Evolutionary conservation across 225 moss, liverwort and hornwort species (phyloP).

Genomic region (Polytrichum formosum): DNA sequence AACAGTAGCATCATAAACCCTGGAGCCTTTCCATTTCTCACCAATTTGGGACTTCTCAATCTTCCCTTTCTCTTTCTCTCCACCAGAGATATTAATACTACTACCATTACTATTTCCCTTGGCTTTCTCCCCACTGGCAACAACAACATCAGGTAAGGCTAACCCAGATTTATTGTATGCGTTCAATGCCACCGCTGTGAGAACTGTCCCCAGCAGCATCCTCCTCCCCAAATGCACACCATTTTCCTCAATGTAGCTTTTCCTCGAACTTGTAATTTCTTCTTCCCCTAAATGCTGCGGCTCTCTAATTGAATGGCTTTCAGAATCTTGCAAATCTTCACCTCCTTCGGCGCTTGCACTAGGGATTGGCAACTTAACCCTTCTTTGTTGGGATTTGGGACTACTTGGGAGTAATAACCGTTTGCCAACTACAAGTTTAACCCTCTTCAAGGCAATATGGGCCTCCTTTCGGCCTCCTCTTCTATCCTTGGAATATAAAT

Average conservation of each 20-base stretch:
- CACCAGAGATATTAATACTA: not conserved
- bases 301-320: not conserved
- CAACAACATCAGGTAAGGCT: slow-evolving; percentile 32
- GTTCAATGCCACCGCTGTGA: slow-evolving; percentile 46
- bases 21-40: slow-evolving; percentile 48
- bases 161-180: slow-evolving; percentile 20
- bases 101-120: not conserved
- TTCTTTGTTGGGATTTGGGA: not conserved
- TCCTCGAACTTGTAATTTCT: not conserved
- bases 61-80: slow-evolving; percentile 9
- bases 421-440: slow-evolving; percentile 10
- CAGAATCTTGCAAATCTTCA: not conserved
- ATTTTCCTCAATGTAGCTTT: slow-evolving; percentile 13
- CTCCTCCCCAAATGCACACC: slow-evolving; percentile 51
- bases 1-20: slow-evolving; percentile 82
- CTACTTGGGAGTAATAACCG: not conserved
- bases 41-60: slow-evolving; percentile 10
- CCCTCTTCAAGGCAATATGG: not conserved
- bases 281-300: not conserved
- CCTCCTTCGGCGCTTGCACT: slow-evolving; percentile 6
- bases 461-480: slow-evolving; percentile 1
- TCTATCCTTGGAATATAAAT: no score
- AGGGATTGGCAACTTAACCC: not conserved
- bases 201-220: slow-evolving; percentile 57
- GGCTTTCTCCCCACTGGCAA: not conserved